These are phyloP conservation scores for Irpex sp. DNA, from an alignment of 1,284 basidiomycete genomes.

Conservation along the genomic window DNA sequence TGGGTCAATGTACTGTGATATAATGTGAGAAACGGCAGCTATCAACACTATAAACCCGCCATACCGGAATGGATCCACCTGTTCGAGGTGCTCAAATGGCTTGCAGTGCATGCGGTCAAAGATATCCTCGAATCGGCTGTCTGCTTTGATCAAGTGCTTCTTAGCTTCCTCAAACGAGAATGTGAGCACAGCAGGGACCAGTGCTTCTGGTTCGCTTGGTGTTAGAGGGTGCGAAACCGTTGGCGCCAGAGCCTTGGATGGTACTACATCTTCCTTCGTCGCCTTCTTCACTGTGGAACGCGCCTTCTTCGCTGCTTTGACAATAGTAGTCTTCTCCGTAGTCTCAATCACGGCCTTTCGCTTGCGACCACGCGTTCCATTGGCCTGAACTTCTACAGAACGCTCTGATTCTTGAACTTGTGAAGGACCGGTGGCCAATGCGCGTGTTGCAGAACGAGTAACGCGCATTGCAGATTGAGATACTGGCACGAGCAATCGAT, in stretches of 20 bases:
- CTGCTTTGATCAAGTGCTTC: constrained; percentile 63
- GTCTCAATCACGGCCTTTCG: constrained; percentile 11
- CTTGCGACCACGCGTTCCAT: not conserved
- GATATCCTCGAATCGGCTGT: constrained; percentile 68
- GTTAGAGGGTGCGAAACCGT: not conserved
- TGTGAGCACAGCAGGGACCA: constrained; percentile 62
- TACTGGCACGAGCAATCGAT: not conserved
- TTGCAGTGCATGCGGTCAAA: constrained; percentile 66
- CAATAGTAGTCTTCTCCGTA: constrained; percentile 2
- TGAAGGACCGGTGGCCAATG: not conserved
- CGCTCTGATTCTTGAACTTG: not conserved
- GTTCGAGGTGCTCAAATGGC: constrained; percentile 71
- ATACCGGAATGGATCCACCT: constrained; percentile 73
- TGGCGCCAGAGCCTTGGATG: not conserved
- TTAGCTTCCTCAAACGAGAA: constrained; percentile 78
- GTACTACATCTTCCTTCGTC: not conserved
- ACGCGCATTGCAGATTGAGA: not conserved
- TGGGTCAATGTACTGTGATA: constrained; percentile 41
- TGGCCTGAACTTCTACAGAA: not conserved
- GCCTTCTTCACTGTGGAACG: not conserved
- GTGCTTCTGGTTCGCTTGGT: constrained; percentile 3
- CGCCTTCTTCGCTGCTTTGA: not conserved
- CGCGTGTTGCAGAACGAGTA: constrained; percentile 4
- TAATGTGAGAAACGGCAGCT: not conserved
- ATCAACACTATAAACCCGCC: not conserved